phyloP scores from a whole-genome alignment of 73 alveolate species.

The Paramecium pentaurelia region DNA sequence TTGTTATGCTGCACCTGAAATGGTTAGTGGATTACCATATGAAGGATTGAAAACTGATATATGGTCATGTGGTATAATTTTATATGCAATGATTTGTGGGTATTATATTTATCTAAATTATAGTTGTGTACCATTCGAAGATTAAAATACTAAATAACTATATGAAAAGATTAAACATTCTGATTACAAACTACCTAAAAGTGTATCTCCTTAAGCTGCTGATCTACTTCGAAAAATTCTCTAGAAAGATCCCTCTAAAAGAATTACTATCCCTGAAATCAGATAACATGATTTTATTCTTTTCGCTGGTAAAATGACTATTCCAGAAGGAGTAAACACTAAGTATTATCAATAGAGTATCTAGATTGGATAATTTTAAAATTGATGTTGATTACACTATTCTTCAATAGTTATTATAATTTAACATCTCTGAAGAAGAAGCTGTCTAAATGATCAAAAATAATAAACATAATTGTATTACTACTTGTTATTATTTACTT shows the following conservation, averaged over 20 bases:
- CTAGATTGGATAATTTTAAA: neutral
- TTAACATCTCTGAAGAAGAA: conserved; percentile 49
- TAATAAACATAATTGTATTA: conserved; percentile 76
- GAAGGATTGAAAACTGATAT: conserved; percentile 65
- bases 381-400: neutral
- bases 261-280: neutral
- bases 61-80: conserved; percentile 68
- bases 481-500: conserved; percentile 82
- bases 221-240: conserved; percentile 42
- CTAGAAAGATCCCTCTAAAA: conserved; percentile 27
- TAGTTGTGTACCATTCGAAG: conserved; percentile 69
- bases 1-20: conserved; percentile 78
- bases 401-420: neutral
- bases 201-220: conserved; percentile 41
- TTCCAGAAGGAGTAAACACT: conserved; percentile 46
- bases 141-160: conserved; percentile 55
- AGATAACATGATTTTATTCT: conserved; percentile 23
- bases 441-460: conserved; percentile 60
- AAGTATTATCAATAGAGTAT: neutral
- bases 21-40: conserved; percentile 66
- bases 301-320: conserved; percentile 44
- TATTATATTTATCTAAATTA: neutral
- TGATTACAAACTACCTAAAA: conserved; percentile 28
- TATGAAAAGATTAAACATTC: conserved; percentile 52
- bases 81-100: conserved; percentile 73